phyloP scores from a whole-genome alignment of 2,329 filamentous ascomycete genomes.

The Nothopassalora personata region DNA sequence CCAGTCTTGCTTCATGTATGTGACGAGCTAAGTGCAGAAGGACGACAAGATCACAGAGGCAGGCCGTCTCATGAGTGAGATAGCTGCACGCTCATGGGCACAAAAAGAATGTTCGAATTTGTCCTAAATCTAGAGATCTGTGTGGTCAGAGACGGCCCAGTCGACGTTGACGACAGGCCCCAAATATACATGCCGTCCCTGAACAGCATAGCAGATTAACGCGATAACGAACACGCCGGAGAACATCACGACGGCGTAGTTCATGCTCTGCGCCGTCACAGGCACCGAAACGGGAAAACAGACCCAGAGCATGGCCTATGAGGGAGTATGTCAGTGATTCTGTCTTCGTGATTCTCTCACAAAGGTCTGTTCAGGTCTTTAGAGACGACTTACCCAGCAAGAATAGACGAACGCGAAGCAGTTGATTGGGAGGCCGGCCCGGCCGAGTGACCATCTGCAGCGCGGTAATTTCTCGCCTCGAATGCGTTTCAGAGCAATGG shows the following conservation, averaged over 20 bases:
- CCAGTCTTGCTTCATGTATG: too few species aligned
- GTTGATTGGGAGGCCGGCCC: conserved; percentile 24
- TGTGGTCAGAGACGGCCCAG: neutral
- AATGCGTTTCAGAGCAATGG: conserved; percentile 20
- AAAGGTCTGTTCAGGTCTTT: neutral
- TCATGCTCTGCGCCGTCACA: conserved; percentile 16
- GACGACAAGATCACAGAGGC: too few species aligned
- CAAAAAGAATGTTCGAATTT: too few species aligned
- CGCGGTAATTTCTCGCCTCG: conserved; percentile 20
- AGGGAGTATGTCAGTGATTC: neutral
- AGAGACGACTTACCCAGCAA: conserved; percentile 5
- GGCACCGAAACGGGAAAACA: conserved; percentile 20
- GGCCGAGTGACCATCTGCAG: conserved; percentile 24
- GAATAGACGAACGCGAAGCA: conserved; percentile 22
- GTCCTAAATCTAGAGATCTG: neutral
- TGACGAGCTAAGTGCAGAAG: too few species aligned
- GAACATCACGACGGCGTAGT: conserved; percentile 26
- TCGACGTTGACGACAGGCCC: conserved; percentile 20
- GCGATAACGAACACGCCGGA: conserved; percentile 18
- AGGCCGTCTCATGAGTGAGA: too few species aligned
- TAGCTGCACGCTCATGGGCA: too few species aligned
- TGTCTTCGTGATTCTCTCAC: too few species aligned
- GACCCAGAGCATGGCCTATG: conserved; percentile 19
- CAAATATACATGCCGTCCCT: conserved; percentile 21
- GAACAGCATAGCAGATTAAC: conserved; percentile 19